A percentile compares a stretch with the other conserved stretches of the same genome.
Conservation (phyloP, 805 yeast genomes). For the Starmerella etchellsii region DNA sequence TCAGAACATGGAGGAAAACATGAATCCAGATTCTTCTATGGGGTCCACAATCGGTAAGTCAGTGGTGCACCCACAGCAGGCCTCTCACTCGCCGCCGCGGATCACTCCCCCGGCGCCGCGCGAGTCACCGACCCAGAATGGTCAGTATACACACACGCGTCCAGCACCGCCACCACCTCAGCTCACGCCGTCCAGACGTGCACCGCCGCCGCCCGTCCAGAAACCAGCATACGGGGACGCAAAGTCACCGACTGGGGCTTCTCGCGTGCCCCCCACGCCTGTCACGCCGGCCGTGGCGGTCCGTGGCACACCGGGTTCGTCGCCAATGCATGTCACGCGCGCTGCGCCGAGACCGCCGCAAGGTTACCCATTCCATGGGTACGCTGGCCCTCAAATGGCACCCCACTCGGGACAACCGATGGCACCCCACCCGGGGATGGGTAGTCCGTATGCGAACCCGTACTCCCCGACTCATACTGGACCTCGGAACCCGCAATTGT, state of each 20-base stretch:
- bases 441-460: no score
- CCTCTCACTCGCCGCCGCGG: constrained; percentile 4
- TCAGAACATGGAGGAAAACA: constrained; percentile 23
- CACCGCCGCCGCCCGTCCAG: constrained; percentile 16
- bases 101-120: constrained; percentile 4
- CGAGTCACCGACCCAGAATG: neutral
- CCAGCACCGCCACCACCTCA: constrained; percentile 18
- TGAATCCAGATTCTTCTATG: neutral
- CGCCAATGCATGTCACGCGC: constrained; percentile 6
- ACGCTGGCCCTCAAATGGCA: no score
- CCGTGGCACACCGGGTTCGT: neutral
- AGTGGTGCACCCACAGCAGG: neutral
- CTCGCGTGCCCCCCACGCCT: neutral
- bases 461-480: no score
- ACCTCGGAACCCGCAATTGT: no score
- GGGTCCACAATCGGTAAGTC: neutral
- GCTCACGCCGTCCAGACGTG: constrained; percentile 13
- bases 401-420: no score
- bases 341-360: constrained; percentile 6
- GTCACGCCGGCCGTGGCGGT: neutral
- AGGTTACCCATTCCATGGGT: neutral
- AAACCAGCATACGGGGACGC: no score
- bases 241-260: no score
- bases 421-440: no score
- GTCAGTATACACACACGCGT: constrained; percentile 1